These are phyloP conservation scores for Pseudocercospora vitis DNA, from an alignment of 2,329 filamentous ascomycete genomes.

Conservation along the genomic window DNA sequence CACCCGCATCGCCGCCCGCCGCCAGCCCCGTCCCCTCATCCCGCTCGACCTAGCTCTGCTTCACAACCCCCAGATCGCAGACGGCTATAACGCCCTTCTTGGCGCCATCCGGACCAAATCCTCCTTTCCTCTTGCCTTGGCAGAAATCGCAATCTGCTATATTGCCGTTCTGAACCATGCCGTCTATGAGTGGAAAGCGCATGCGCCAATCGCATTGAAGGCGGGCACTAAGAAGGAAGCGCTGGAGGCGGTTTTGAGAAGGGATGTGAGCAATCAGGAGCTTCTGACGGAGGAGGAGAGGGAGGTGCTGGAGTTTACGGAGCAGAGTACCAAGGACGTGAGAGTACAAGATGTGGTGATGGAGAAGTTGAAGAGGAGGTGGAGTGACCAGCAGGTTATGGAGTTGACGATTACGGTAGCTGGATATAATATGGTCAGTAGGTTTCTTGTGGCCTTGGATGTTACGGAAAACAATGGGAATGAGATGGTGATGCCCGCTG, in stretches of 20 bases:
- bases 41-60: slow-evolving; percentile 74
- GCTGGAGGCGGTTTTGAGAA: slow-evolving; percentile 31
- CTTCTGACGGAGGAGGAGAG: slow-evolving; percentile 34
- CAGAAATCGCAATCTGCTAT: slow-evolving; percentile 40
- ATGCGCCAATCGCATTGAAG: slow-evolving; percentile 36
- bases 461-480: slow-evolving; percentile 42
- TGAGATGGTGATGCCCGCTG: slow-evolving; percentile 36
- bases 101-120: slow-evolving; percentile 47
- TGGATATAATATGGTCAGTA: slow-evolving; percentile 42
- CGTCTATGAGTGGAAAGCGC: slow-evolving; percentile 41
- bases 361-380: slow-evolving; percentile 34
- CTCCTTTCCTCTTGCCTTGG: slow-evolving; percentile 33
- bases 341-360: slow-evolving; percentile 36
- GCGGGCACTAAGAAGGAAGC: slow-evolving; percentile 31
- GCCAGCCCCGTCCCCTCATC: slow-evolving; percentile 68
- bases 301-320: slow-evolving; percentile 37
- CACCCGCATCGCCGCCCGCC: slow-evolving; percentile 63
- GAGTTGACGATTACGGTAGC: slow-evolving; percentile 41
- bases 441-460: slow-evolving; percentile 42
- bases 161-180: slow-evolving; percentile 40
- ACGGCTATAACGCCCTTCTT: slow-evolving; percentile 72
- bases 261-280: slow-evolving; percentile 25
- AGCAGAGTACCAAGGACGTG: slow-evolving; percentile 37
- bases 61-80: slow-evolving; percentile 70
- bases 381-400: slow-evolving; percentile 38